Conservation (phyloP, 192 early-diverging fungal species). For the Linnemannia zychae region DNA sequence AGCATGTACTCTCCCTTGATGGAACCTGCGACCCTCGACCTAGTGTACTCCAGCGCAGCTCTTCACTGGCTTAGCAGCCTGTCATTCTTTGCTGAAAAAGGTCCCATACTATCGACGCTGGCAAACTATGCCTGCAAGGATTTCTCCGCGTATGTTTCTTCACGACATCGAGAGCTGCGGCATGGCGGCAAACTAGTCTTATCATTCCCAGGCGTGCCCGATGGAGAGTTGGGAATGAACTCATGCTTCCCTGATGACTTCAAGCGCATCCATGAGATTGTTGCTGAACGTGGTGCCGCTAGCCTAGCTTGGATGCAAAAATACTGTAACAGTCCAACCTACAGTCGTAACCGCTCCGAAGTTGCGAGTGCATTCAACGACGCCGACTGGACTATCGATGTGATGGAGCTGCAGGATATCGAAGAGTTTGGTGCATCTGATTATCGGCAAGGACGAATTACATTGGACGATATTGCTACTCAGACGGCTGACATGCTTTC, state of each 20-base stretch:
- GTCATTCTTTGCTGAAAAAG: slow-evolving; percentile 1
- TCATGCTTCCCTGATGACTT: slow-evolving; percentile 11
- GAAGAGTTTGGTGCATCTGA: slow-evolving; percentile 9
- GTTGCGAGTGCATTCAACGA: slow-evolving; percentile 7
- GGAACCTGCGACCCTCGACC: slow-evolving; percentile 14
- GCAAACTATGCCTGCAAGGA: neutral
- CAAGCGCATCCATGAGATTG: slow-evolving; percentile 20
- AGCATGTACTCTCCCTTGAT: slow-evolving; percentile 15
- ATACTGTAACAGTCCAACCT: slow-evolving; percentile 6
- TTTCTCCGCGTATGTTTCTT: slow-evolving; percentile 14
- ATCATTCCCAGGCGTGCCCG: slow-evolving; percentile 12
- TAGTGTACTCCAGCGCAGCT: slow-evolving; percentile 13
- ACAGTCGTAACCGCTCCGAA: slow-evolving; percentile 1
- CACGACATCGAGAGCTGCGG: slow-evolving; percentile 5
- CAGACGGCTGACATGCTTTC: slow-evolving; percentile 1
- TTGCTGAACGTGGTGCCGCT: slow-evolving; percentile 14
- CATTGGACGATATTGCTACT: neutral
- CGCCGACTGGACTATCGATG: neutral
- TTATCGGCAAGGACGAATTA: slow-evolving; percentile 1
- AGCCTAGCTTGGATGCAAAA: slow-evolving; percentile 12
- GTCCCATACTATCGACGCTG: neutral
- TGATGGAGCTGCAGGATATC: slow-evolving; percentile 18
- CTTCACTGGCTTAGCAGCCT: slow-evolving; percentile 6
- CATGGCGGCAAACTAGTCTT: slow-evolving; percentile 14
- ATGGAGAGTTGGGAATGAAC: slow-evolving; percentile 9